Evolutionary conservation across 441 rosid genomes (phyloP).

Genomic region (Biscutella auriculata): DNA sequence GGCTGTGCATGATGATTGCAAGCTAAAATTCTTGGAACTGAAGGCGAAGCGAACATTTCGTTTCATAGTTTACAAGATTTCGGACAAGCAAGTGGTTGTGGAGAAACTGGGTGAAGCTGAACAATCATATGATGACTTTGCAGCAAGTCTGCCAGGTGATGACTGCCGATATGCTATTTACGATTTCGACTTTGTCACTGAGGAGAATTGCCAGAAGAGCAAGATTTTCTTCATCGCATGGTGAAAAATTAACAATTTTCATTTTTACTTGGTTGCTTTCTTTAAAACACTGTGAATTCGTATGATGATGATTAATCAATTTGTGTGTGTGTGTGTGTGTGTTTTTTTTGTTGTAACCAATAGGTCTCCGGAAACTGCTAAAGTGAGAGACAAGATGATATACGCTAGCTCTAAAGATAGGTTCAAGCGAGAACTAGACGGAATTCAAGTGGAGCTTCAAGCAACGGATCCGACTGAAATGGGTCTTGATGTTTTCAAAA

Average conservation of each 20-base stretch:
- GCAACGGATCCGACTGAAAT: slow-evolving; percentile 51
- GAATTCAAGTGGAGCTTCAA: slow-evolving; percentile 45
- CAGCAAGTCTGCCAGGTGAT: slow-evolving; percentile 47
- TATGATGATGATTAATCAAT: background rate
- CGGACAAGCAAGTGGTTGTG: slow-evolving; percentile 49
- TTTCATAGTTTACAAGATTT: slow-evolving; percentile 43
- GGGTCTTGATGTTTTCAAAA: slow-evolving; percentile 42
- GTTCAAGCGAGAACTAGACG: slow-evolving; percentile 45
- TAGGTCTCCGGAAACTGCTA: slow-evolving; percentile 45
- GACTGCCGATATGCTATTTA: slow-evolving; percentile 51
- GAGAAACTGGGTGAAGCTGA: slow-evolving; percentile 46
- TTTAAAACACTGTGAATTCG: no score
- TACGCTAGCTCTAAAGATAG: slow-evolving; percentile 53
- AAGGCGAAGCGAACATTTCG: slow-evolving; percentile 47
- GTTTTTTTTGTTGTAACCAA: background rate
- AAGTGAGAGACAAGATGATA: slow-evolving; percentile 57
- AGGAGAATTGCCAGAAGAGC: slow-evolving; percentile 46
- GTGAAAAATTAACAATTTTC: slow-evolving; percentile 6
- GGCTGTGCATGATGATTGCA: slow-evolving; percentile 65
- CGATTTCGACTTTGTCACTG: slow-evolving; percentile 45
- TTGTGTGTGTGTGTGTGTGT: background rate
- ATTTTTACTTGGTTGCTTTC: background rate
- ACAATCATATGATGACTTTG: slow-evolving; percentile 33
- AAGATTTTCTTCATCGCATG: slow-evolving; percentile 55
- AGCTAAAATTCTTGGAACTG: slow-evolving; percentile 42